Evolutionary conservation across 441 rosid genomes (phyloP), one percentile per base, ranked within the genome.

Genomic region (Gossypium schwendimanii): DNA sequence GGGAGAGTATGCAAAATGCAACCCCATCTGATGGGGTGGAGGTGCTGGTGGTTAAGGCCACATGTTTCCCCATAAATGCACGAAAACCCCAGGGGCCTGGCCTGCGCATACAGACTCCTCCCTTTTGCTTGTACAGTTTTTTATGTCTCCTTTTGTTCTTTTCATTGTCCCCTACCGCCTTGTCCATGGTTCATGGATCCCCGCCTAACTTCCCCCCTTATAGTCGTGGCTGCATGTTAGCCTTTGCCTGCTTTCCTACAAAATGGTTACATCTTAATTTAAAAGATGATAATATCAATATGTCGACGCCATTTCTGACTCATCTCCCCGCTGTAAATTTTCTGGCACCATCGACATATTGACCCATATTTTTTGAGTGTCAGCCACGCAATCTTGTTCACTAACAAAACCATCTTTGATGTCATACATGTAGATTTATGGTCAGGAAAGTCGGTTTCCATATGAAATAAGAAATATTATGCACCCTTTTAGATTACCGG

Each of bases 1-100:
- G 31, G 31, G 5, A 26, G 31, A 26, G 31, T 26, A 26, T 26
- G 31, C 31, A 26, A 26, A 26, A 26, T 26, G 18, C 36, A 31
- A 54, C 18, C 66, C 70, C 21, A 28, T 17, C 44, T 31, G 79
- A 74, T 75, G 60, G 54, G 70, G 66, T 36, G 39, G 75, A 57
- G 76, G 44, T 76, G 76, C 78, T 60, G 66, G 76, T 73, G 79
- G 83, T 78, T 78, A 78, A 72, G 82, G 72, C 80, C 84, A 78
- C 88, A 78, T 81, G 87, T 76, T 81, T 71, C 71, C 3, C 33
- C 85, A 80, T 84, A 77, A 83, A 81, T 81, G 87, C 84, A 14
- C 14, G 70, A 76, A 77, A 79, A 62, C 80, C 76, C 76, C 67
- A 76, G 41, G 75, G 78, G 69, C 69, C 10, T 23, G 59, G 26